Conservation (phyloP, 257 asterid genomes). For the Lycium barbarum region DNA sequence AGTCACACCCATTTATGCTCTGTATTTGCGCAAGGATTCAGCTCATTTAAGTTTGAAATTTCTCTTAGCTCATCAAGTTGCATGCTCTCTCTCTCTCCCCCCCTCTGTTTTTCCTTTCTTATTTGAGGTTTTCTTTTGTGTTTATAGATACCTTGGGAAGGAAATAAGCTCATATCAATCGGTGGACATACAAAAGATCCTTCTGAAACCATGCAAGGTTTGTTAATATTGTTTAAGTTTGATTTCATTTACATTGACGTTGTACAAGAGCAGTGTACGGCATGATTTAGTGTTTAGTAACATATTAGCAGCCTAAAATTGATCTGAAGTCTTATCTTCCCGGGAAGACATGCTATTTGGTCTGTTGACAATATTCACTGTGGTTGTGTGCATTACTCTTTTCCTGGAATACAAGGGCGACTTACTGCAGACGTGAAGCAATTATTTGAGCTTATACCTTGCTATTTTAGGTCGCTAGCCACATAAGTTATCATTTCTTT, state of each 20-base stretch:
- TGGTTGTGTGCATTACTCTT: background rate
- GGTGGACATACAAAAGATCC: slow-evolving; percentile 96
- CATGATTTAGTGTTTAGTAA: background rate
- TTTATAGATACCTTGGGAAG: slow-evolving; percentile 84
- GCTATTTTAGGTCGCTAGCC: background rate
- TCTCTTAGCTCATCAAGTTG: slow-evolving; percentile 13
- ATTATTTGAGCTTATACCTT: background rate
- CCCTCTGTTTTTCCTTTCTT: background rate
- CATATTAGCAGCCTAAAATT: slow-evolving; percentile 17
- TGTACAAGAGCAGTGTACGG: background rate
- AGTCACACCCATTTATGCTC: slow-evolving; percentile 21
- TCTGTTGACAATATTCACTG: background rate
- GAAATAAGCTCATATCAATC: slow-evolving; percentile 86
- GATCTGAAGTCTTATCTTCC: background rate
- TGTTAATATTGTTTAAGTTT: slow-evolving; percentile 24
- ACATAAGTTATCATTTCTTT: background rate
- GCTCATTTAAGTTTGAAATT: slow-evolving; percentile 12
- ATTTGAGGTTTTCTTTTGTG: slow-evolving; percentile 29
- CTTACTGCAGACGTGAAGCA: background rate
- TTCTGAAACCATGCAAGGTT: slow-evolving; percentile 86
- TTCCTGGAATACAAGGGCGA: background rate
- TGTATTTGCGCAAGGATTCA: slow-evolving; percentile 1
- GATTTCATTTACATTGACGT: background rate
- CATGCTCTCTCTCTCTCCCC: background rate
- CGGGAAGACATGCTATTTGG: background rate